Percentiles rank a stretch among this genome's conserved stretches.
Conservation (phyloP, 2,329 filamentous ascomycete species). For the Beauveria australis region DNA sequence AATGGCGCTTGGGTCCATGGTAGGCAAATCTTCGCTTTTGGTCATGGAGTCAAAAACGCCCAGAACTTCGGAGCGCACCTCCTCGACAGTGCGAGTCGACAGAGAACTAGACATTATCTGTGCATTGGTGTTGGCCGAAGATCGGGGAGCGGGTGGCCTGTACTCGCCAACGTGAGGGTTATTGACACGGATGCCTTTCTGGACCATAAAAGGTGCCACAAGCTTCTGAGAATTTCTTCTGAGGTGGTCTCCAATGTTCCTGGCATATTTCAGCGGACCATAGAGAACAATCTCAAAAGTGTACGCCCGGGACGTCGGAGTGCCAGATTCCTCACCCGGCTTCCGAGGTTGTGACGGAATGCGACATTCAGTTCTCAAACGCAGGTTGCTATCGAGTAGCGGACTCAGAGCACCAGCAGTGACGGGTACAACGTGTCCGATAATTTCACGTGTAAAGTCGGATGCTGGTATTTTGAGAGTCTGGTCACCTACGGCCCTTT, state of each 20-base stretch:
- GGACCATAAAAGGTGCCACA: conserved; percentile 54
- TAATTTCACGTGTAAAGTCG: conserved; percentile 62
- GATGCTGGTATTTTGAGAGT: conserved; percentile 60
- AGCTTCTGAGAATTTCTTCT: conserved; percentile 58
- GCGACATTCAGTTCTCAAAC: conserved; percentile 63
- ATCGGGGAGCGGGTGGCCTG: conserved; percentile 30
- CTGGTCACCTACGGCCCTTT: conserved; percentile 46
- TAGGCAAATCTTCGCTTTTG: conserved; percentile 65
- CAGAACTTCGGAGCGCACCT: conserved; percentile 76
- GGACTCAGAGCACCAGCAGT: conserved; percentile 61
- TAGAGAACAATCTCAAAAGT: conserved; percentile 70
- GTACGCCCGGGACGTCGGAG: conserved; percentile 51
- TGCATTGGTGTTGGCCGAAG: conserved; percentile 19
- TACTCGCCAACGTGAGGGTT: conserved; percentile 63
- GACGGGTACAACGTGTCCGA: conserved; percentile 66
- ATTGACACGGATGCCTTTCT: conserved; percentile 60
- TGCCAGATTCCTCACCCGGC: conserved; percentile 56
- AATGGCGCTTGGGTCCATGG: conserved; percentile 54
- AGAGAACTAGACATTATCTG: conserved; percentile 17
- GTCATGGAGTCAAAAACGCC: conserved; percentile 81
- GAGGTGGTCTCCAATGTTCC: conserved; percentile 59
- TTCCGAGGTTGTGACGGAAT: conserved; percentile 59
- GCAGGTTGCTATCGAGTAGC: conserved; percentile 59
- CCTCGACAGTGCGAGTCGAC: conserved; percentile 62
- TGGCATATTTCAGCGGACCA: conserved; percentile 59